Percentiles rank a stretch among this genome's conserved stretches.
Evolutionary conservation across 768 basidiomycete genomes (phyloP).

Genomic region (Clitopilus hobsonii): DNA sequence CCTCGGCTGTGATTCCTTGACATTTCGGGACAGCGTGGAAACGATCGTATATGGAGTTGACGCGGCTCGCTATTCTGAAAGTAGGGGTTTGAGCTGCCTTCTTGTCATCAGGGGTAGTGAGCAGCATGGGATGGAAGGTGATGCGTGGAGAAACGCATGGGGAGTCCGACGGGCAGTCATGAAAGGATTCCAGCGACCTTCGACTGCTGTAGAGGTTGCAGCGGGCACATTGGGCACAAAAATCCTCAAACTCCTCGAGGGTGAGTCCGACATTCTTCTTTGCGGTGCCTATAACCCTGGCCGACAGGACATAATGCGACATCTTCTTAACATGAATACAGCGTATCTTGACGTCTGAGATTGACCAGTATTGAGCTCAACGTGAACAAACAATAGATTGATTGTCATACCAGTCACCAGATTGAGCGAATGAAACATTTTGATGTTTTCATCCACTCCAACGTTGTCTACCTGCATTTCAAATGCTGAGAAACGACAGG

Average conservation of each 20-base stretch:
- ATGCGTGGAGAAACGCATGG: too few relatives aligned
- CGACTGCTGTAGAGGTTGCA: not conserved
- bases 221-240: not conserved
- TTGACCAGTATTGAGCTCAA: not conserved
- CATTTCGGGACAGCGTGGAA: not conserved
- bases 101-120: not conserved
- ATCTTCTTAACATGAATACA: not conserved
- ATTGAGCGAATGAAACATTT: not conserved
- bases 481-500: too few relatives aligned
- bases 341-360: not conserved
- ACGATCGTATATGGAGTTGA: not conserved
- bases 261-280: not conserved
- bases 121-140: not conserved
- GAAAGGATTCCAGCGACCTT: not conserved
- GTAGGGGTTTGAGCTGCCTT: not conserved
- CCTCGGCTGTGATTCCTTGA: not conserved
- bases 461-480: not conserved
- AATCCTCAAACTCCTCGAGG: not conserved
- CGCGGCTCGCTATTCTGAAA: too few relatives aligned
- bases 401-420: not conserved
- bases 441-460: not conserved
- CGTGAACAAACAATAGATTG: not conserved
- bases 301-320: not conserved
- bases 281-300: not conserved
- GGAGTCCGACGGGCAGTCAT: not conserved